Percentiles rank a stretch among this genome's conserved stretches.
Evolutionary conservation across 169 alveolate species (phyloP).

Genomic region (Plasmodium yoelii): DNA sequence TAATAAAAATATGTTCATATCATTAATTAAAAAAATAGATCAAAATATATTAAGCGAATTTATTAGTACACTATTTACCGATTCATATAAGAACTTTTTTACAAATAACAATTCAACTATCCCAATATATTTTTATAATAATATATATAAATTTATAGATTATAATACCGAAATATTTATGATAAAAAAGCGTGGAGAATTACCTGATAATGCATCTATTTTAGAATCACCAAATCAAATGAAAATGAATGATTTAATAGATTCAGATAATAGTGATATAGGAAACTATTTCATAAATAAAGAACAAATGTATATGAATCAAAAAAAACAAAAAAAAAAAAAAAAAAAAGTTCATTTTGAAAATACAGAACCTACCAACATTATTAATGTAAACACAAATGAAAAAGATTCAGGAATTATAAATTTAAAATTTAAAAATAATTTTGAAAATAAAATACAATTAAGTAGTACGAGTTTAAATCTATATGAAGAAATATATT

Average conservation of each 20-base stretch:
- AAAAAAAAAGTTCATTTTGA: background rate
- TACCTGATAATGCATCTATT: background rate
- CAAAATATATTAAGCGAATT: conserved; percentile 10
- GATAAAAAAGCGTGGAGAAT: background rate
- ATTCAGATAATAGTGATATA: background rate
- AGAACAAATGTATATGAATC: too few species aligned
- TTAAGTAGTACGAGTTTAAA: conserved; percentile 47
- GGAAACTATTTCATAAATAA: background rate
- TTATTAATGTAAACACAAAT: background rate
- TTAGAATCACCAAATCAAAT: background rate
- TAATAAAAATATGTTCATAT: conserved; percentile 68
- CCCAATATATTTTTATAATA: conserved; percentile 57
- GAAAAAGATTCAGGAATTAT: background rate
- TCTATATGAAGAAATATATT: conserved; percentile 66
- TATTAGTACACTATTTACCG: conserved; percentile 51
- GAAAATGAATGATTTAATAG: background rate
- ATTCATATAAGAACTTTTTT: conserved; percentile 48
- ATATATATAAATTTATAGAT: conserved; percentile 65
- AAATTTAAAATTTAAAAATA: conserved; percentile 20
- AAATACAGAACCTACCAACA: background rate
- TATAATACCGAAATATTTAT: conserved; percentile 69
- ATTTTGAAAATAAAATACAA: conserved; percentile 22
- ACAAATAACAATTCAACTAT: conserved; percentile 24
- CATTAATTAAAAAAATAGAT: conserved; percentile 48
- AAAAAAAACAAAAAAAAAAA: too few species aligned